phyloP scores from a whole-genome alignment of 495 filamentous ascomycete genomes.

The Neurospora sp. region DNA sequence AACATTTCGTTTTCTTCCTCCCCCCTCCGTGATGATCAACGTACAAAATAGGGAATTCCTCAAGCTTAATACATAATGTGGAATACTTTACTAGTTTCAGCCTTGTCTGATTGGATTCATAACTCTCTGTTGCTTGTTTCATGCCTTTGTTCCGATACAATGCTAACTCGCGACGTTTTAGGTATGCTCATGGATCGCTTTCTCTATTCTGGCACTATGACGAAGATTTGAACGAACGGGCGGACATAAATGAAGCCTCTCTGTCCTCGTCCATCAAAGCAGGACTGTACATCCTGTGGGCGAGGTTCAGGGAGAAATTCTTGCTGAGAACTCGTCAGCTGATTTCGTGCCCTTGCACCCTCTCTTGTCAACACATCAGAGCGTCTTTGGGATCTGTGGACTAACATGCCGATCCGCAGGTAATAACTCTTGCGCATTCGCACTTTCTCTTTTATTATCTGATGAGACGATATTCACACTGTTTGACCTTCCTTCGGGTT shows the following conservation, averaged over 20 bases:
- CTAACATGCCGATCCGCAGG: slow-evolving; percentile 34
- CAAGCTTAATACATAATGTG: slow-evolving; percentile 84
- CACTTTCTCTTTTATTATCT: slow-evolving; percentile 19
- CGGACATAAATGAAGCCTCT: slow-evolving; percentile 81
- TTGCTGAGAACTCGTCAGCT: slow-evolving; percentile 98
- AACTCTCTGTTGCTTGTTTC: slow-evolving; percentile 15
- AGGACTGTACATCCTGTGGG: slow-evolving; percentile 83
- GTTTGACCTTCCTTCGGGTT: slow-evolving; percentile 66
- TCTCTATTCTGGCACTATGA: slow-evolving; percentile 57
- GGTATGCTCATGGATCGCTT: slow-evolving; percentile 42
- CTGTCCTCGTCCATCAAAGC: slow-evolving; percentile 52
- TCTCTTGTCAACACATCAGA: slow-evolving; percentile 2
- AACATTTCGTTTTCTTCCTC: slow-evolving; percentile 14
- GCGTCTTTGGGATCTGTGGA: slow-evolving; percentile 2
- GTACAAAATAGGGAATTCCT: slow-evolving; percentile 81
- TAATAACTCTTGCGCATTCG: slow-evolving; percentile 23
- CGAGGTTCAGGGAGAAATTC: slow-evolving; percentile 56
- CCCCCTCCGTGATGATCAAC: slow-evolving; percentile 66
- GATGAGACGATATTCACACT: slow-evolving; percentile 83
- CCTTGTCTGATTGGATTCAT: slow-evolving; percentile 74
- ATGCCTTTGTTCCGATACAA: slow-evolving; percentile 14
- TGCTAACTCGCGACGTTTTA: slow-evolving; percentile 37
- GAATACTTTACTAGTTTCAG: slow-evolving; percentile 79
- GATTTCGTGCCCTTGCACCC: slow-evolving; percentile 44
- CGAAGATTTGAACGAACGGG: slow-evolving; percentile 88